Conservation (phyloP, 2,329 filamentous ascomycete species). For the Talaromyces rugulosus region DNA sequence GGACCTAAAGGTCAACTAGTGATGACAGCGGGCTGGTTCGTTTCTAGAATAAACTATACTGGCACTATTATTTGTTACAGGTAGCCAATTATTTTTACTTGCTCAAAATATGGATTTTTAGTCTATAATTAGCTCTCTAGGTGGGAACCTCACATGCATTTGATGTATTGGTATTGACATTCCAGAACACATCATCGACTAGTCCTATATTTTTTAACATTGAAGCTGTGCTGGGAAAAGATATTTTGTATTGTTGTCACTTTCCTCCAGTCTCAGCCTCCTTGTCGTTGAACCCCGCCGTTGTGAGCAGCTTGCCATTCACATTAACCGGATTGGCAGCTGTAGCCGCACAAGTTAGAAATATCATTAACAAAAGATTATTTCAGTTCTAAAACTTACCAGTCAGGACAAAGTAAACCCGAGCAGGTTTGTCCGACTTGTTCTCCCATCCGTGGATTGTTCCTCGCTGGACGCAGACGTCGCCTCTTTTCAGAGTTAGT, state of each 20-base stretch:
- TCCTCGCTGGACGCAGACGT: constrained; percentile 26
- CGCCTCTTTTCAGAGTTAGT: constrained; percentile 21
- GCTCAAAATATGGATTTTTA: not conserved
- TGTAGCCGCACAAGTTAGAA: not conserved
- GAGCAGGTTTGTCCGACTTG: constrained; percentile 12
- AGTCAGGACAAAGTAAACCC: constrained; percentile 20
- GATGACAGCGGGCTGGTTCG: not conserved
- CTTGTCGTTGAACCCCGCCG: constrained; percentile 1
- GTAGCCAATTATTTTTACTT: too few species aligned
- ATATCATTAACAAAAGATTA: not conserved
- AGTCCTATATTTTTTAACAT: not conserved
- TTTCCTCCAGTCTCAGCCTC: constrained; percentile 4
- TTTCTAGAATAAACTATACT: not conserved
- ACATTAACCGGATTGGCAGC: constrained; percentile 12
- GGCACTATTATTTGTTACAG: not conserved
- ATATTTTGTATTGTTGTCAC: not conserved
- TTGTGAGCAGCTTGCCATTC: constrained; percentile 11
- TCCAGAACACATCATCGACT: not conserved
- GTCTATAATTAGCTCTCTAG: not conserved
- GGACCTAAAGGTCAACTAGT: not conserved
- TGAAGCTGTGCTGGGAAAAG: not conserved
- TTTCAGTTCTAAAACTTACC: not conserved
- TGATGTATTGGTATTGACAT: not conserved
- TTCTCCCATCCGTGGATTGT: constrained; percentile 26
- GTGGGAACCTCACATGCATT: not conserved